These are phyloP conservation scores for Coccomyxa sp. DNA, from an alignment of 139 green algal genomes.

Conservation along the genomic window DNA sequence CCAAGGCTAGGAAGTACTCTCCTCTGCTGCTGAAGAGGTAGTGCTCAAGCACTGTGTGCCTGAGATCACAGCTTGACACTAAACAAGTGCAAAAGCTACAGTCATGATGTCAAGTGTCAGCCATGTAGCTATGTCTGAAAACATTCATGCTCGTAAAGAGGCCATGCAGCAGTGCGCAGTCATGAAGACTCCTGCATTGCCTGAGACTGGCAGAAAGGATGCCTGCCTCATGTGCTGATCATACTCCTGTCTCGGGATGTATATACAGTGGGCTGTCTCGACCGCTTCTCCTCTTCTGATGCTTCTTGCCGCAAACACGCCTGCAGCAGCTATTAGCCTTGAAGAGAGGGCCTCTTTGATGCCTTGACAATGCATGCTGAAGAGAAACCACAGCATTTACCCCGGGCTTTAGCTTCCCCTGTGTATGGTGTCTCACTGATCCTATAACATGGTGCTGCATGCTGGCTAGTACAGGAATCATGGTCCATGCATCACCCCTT, in stretches of 20 bases:
- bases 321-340: not conserved
- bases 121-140: too few relatives aligned
- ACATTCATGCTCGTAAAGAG: too few relatives aligned
- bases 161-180: not conserved
- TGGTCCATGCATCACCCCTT: too few relatives aligned
- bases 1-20: constrained; percentile 15
- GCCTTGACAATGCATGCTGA: not conserved
- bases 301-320: not conserved
- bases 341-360: not conserved
- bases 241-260: constrained; percentile 11
- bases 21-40: constrained; percentile 20
- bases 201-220: not conserved
- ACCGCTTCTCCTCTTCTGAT: constrained; percentile 11
- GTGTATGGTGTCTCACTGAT: constrained; percentile 18
- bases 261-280: constrained; percentile 20
- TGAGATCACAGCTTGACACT: constrained; percentile 1
- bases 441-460: not conserved
- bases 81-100: too few relatives aligned
- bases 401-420: constrained; percentile 3
- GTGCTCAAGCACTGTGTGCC: constrained; percentile 24
- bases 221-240: constrained; percentile 5
- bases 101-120: too few relatives aligned
- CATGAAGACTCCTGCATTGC: not conserved
- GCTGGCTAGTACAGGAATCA: too few relatives aligned
- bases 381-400: not conserved